Evolutionary conservation across 2,329 filamentous ascomycete genomes (phyloP).

Genomic region (Neopestalotiopsis sp.): DNA sequence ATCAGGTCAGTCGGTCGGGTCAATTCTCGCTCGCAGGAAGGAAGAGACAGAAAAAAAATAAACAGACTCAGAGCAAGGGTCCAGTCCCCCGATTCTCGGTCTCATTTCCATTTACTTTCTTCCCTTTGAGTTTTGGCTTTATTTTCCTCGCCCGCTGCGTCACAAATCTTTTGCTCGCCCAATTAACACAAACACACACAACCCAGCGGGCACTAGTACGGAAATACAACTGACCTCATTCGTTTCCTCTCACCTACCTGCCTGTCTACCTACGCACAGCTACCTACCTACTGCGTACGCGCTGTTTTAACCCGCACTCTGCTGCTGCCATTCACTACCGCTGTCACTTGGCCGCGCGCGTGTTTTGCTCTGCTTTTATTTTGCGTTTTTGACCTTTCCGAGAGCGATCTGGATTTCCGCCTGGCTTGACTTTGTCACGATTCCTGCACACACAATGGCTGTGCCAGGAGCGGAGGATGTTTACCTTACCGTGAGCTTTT

Average conservation of each 20-base stretch:
- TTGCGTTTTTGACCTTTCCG: not conserved
- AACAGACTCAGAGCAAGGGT: not conserved
- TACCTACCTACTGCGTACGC: not conserved
- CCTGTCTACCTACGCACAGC: not conserved
- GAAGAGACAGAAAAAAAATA: not conserved
- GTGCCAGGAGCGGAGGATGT: slow-evolving; percentile 33
- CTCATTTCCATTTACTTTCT: not conserved
- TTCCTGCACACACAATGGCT: slow-evolving; percentile 40
- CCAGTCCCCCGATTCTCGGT: not conserved
- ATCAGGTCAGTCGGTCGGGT: not conserved
- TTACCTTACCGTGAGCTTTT: slow-evolving; percentile 21
- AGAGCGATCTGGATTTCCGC: slow-evolving; percentile 15
- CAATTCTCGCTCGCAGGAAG: not conserved
- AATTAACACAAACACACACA: not conserved
- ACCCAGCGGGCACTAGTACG: not conserved
- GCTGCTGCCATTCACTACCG: not conserved
- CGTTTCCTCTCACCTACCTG: not conserved
- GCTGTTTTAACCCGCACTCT: not conserved
- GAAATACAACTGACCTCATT: not conserved
- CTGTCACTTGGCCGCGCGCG: not conserved
- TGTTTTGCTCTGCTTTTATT: not conserved
- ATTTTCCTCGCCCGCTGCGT: not conserved
- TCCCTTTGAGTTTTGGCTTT: not conserved
- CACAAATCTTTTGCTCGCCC: slow-evolving; percentile 1
- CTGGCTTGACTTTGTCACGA: slow-evolving; percentile 18